Percentiles rank a stretch among this genome's conserved stretches.
These are phyloP conservation scores for Cutaneotrichosporon sp. DNA, from an alignment of 1,284 basidiomycete genomes.

Conservation along the genomic window DNA sequence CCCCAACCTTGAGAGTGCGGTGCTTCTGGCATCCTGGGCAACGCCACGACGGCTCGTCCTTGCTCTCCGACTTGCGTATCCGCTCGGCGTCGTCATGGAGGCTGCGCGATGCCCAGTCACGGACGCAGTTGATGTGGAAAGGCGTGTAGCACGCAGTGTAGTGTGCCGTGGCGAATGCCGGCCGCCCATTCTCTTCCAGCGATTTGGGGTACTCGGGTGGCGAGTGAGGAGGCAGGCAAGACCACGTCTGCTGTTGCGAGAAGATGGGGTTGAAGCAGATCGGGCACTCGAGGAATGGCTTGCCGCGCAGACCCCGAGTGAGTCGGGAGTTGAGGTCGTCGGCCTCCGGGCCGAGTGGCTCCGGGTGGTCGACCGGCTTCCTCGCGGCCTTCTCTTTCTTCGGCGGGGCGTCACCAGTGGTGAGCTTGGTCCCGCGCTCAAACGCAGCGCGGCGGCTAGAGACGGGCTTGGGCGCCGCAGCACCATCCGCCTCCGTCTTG, in stretches of 20 bases:
- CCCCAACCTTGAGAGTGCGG: slow-evolving; percentile 63
- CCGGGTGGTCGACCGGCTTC: slow-evolving; percentile 26
- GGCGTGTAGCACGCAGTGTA: slow-evolving; percentile 52
- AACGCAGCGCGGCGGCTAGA: slow-evolving; percentile 42
- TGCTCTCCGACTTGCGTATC: slow-evolving; percentile 24
- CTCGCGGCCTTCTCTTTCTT: slow-evolving; percentile 13
- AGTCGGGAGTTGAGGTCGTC: slow-evolving; percentile 50
- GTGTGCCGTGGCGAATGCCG: slow-evolving; percentile 65
- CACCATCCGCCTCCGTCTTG: slow-evolving; percentile 9
- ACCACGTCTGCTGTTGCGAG: slow-evolving; percentile 51
- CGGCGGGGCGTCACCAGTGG: slow-evolving; percentile 14
- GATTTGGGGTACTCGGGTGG: slow-evolving; percentile 23
- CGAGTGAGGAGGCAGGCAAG: slow-evolving; percentile 42
- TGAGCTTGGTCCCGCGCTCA: slow-evolving; percentile 30
- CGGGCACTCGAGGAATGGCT: slow-evolving; percentile 51
- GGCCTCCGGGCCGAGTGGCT: slow-evolving; percentile 30
- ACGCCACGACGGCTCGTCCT: slow-evolving; percentile 64
- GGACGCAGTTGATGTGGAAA: slow-evolving; percentile 58
- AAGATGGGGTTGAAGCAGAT: slow-evolving; percentile 53
- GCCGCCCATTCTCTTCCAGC: slow-evolving; percentile 27
- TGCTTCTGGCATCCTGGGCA: slow-evolving; percentile 85
- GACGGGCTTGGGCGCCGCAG: slow-evolving; percentile 14
- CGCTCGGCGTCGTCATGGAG: slow-evolving; percentile 60
- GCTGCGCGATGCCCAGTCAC: slow-evolving; percentile 73
- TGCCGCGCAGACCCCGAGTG: slow-evolving; percentile 42